Evolutionary conservation across 441 rosid species (phyloP), one percentile per base, ranked within the genome.

Genomic region (Populus hybrid): DNA sequence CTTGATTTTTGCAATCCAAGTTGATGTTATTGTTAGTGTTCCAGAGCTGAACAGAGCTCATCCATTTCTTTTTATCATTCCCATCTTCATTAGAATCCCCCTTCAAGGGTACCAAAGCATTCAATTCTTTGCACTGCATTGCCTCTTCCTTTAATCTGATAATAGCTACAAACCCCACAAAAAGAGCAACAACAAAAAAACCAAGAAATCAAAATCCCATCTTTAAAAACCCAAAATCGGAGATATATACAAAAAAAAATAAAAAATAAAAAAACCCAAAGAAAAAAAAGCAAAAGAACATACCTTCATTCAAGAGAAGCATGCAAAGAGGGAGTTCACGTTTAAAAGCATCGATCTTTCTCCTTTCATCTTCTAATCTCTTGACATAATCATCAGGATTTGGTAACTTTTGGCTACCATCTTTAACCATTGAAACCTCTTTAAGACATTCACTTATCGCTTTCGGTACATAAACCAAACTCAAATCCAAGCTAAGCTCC

Each of bases 241-340:
- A 75, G 71, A 68, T 6, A 3, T 6, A 31, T 16, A 4, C 36
- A n/a, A 7, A 70, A 16, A 40, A 24, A 5, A 68, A 14, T 69
- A 38, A 14, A 0, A 45, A 1, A 61, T 14, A 26, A 7, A 29
- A 24, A 64, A n/a, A n/a, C n/a, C n/a, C n/a, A n/a, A n/a, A n/a
- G n/a, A n/a, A n/a, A n/a, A n/a, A n/a, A n/a, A n/a, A n/a, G n/a
- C n/a, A n/a, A n/a, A n/a, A n/a, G n/a, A 31, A 2, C 29, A 70
- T 78, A 96, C 98, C 98, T 87, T 93, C 88, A 65, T 86, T 89
- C 79, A 96, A 68, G 53, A 96, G 86, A 72, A 94, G 84, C 87
- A 96, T 85, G 83, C 89, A 90, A 38, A 93, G 90, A 87, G 99
- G 99, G 71, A 96, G 93, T 87, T 96, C 92, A 69, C 97, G 94